Conservation (phyloP, 257 asterid genomes). For the Linderniella brevidens region DNA sequence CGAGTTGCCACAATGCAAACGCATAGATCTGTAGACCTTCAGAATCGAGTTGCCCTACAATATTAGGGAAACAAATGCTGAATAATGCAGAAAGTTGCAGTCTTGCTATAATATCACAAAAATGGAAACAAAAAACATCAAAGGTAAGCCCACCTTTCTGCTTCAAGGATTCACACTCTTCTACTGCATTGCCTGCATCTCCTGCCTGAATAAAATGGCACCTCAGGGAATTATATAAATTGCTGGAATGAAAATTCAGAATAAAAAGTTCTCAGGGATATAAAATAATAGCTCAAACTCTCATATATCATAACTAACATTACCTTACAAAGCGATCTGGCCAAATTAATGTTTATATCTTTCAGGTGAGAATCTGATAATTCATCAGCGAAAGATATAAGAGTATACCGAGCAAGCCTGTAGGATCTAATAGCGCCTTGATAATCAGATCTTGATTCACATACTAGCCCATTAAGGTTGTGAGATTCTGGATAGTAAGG, state of each 20-base stretch:
- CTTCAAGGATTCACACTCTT: constrained; percentile 57
- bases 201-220: constrained; percentile 54
- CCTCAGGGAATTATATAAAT: no score
- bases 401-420: constrained; percentile 60
- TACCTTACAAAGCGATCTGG: constrained; percentile 83
- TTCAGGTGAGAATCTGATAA: constrained; percentile 28
- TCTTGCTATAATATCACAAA: background rate
- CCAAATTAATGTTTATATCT: constrained; percentile 62
- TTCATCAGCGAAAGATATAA: constrained; percentile 26
- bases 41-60: constrained; percentile 65
- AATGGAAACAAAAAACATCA: background rate
- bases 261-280: no score
- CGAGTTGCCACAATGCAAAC: constrained; percentile 65
- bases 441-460: constrained; percentile 78
- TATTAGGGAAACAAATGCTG: constrained; percentile 15
- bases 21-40: constrained; percentile 76
- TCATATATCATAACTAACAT: constrained; percentile 12
- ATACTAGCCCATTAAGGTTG: constrained; percentile 78
- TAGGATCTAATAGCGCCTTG: constrained; percentile 61
- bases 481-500: constrained; percentile 88
- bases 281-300: background rate
- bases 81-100: constrained; percentile 1
- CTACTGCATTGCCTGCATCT: constrained; percentile 41
- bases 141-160: constrained; percentile 39
- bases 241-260: no score